These are phyloP conservation scores for Biscogniauxia mediterranea DNA, from an alignment of 2,329 filamentous ascomycete genomes.

Conservation along the genomic window DNA sequence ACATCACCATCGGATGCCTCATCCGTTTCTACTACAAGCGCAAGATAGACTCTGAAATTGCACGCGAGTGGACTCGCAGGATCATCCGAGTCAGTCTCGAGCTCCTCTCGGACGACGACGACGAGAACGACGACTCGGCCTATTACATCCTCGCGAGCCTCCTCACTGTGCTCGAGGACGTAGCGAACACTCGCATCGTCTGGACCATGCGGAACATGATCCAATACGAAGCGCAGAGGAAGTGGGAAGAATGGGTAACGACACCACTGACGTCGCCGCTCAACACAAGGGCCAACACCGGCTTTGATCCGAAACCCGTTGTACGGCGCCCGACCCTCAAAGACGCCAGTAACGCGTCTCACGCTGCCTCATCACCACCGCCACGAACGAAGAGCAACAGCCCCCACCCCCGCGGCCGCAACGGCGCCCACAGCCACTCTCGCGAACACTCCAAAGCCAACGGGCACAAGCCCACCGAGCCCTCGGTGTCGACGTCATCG, in stretches of 20 bases:
- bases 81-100: conserved; percentile 27
- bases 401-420: not conserved
- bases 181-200: conserved; percentile 19
- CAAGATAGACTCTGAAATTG: conserved; percentile 14
- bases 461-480: conserved; percentile 1
- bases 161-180: conserved; percentile 24
- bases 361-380: not conserved
- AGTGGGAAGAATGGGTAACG: conserved; percentile 27
- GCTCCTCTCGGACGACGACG: conserved; percentile 30
- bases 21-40: conserved; percentile 30
- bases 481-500: conserved; percentile 2
- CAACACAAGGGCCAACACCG: not conserved
- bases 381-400: not conserved
- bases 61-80: conserved; percentile 18
- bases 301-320: not conserved
- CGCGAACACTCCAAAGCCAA: conserved; percentile 1
- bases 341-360: not conserved
- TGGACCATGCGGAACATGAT: conserved; percentile 27
- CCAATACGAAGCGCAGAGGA: conserved; percentile 18
- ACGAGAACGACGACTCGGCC: conserved; percentile 29
- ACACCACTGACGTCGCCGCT: conserved; percentile 13
- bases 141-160: conserved; percentile 25
- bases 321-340: conserved; percentile 2
- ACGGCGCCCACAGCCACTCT: not conserved
- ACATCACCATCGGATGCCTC: conserved; percentile 23